phyloP scores from a whole-genome alignment of 495 filamentous ascomycete genomes.

The Penicillium ucsense region DNA sequence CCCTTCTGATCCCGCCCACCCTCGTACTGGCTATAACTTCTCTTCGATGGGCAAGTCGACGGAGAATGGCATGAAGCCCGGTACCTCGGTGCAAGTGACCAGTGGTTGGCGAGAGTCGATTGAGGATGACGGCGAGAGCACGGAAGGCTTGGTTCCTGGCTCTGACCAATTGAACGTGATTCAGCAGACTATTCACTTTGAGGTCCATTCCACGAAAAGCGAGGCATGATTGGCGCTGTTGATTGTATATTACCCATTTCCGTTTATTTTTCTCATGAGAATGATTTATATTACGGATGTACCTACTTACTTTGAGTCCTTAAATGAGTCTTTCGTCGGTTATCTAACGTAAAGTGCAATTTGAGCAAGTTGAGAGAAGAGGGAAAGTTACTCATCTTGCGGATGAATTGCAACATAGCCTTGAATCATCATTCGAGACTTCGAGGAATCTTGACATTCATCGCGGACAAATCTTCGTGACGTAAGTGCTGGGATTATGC shows the following conservation, averaged over 20 bases:
- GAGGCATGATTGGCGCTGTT: not conserved
- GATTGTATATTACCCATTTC: not conserved
- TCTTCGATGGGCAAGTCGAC: constrained; percentile 8
- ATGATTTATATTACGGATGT: not conserved
- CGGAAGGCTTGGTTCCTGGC: constrained; percentile 9
- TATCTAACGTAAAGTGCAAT: too few species aligned
- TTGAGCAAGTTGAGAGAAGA: too few species aligned
- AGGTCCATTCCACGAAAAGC: constrained; percentile 6
- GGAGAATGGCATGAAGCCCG: not conserved
- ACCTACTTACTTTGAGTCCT: too few species aligned
- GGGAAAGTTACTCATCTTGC: too few species aligned
- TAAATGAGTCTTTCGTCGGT: too few species aligned
- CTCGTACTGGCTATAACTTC: constrained; percentile 9
- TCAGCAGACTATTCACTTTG: constrained; percentile 16
- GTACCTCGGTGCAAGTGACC: constrained; percentile 4
- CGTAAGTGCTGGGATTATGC: too few species aligned
- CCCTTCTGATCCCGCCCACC: not conserved
- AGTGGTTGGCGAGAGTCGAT: constrained; percentile 11
- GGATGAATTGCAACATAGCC: too few species aligned
- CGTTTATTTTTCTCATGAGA: not conserved
- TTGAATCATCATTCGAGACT: too few species aligned
- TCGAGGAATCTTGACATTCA: too few species aligned
- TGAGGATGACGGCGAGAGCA: constrained; percentile 15
- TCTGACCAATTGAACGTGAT: constrained; percentile 9
- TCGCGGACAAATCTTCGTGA: too few species aligned